These are phyloP conservation scores for Agroathelia rolfsii DNA, from an alignment of 1,284 basidiomycete species.

Conservation along the genomic window DNA sequence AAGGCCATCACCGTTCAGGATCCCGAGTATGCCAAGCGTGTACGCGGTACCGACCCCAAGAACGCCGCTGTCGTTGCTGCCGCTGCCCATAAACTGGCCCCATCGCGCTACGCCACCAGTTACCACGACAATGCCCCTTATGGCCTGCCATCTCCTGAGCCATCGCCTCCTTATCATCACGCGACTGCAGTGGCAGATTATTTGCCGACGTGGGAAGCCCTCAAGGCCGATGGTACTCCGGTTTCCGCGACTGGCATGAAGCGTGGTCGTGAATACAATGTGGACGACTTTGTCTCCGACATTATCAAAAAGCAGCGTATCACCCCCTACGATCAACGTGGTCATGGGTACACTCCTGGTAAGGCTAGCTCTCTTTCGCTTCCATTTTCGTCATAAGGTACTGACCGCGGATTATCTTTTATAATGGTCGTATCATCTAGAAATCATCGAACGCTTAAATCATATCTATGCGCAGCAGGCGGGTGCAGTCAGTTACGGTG, in stretches of 20 bases:
- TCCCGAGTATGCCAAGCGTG: conserved; percentile 50
- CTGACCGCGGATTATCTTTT: too few relatives aligned
- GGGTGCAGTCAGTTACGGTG: conserved; percentile 13
- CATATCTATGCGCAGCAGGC: conserved; percentile 43
- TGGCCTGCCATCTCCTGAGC: too few relatives aligned
- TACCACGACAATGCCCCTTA: too few relatives aligned
- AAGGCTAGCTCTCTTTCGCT: conserved; percentile 31
- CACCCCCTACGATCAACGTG: conserved; percentile 76
- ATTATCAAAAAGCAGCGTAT: conserved; percentile 88
- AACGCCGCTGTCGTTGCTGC: too few relatives aligned
- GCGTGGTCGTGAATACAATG: conserved; percentile 55
- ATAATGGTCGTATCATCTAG: conserved; percentile 33
- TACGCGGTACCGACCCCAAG: conserved; percentile 40
- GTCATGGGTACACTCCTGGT: too few relatives aligned
- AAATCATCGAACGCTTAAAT: conserved; percentile 70
- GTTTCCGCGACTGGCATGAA: conserved; percentile 42
- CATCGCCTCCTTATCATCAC: too few relatives aligned
- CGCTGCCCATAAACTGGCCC: too few relatives aligned
- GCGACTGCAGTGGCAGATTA: conserved; percentile 39
- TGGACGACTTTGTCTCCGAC: conserved; percentile 80
- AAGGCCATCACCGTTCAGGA: conserved; percentile 85
- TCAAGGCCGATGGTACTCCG: conserved; percentile 35
- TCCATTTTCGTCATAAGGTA: conserved; percentile 11
- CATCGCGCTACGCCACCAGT: too few relatives aligned
- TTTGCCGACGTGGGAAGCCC: conserved; percentile 52